Percentiles rank a stretch among this genome's conserved stretches.
Evolutionary conservation across 164 flowering plant genomes (phyloP).

Genomic region (Annona squamosa): DNA sequence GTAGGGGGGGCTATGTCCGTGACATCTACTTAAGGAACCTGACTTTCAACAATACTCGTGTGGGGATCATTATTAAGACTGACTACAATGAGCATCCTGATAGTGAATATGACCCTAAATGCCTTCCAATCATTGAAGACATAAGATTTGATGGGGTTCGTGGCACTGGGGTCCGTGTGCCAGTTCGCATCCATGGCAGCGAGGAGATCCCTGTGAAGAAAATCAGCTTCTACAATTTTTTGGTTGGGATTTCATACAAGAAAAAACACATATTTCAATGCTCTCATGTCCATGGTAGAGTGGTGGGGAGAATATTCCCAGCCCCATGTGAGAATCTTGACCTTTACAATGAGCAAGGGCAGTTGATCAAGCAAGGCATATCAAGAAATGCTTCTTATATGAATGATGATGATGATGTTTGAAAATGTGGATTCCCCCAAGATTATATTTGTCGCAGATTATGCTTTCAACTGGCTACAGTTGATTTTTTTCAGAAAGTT

Average conservation of each 20-base stretch:
- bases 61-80: conserved; percentile 83
- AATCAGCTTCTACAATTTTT: conserved; percentile 75
- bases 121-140: conserved; percentile 53
- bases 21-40: conserved; percentile 61
- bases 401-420: conserved; percentile 55
- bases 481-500: not conserved
- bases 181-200: conserved; percentile 87
- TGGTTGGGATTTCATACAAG: conserved; percentile 80
- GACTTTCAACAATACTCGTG: conserved; percentile 71
- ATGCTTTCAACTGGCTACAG: not conserved
- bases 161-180: conserved; percentile 90
- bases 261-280: conserved; percentile 95
- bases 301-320: conserved; percentile 73
- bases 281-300: conserved; percentile 75
- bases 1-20: conserved; percentile 84
- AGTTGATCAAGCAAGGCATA: conserved; percentile 45
- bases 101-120: conserved; percentile 59
- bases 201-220: conserved; percentile 72
- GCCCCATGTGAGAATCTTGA: conserved; percentile 88
- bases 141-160: conserved; percentile 63
- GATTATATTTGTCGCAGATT: not conserved
- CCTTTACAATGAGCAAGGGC: conserved; percentile 56
- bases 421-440: conserved; percentile 12
- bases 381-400: conserved; percentile 69
- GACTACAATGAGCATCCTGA: conserved; percentile 97